Evolutionary conservation across 2,329 filamentous ascomycete genomes (phyloP).

Genomic region (Curvularia sp.): DNA sequence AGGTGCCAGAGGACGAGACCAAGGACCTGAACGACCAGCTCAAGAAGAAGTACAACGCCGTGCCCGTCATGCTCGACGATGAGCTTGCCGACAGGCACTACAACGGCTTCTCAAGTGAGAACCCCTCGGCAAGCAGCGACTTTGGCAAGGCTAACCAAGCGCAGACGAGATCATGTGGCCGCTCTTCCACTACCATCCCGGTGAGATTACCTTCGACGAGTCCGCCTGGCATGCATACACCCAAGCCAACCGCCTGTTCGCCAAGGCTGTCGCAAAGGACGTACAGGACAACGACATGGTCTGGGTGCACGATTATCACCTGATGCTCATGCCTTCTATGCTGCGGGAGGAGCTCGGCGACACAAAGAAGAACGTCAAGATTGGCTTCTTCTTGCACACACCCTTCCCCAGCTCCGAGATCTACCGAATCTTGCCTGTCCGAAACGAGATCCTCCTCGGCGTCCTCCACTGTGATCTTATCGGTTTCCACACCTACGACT

Average conservation of each 20-base stretch:
- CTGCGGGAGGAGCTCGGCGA: conserved; percentile 85
- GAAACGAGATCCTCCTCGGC: conserved; percentile 85
- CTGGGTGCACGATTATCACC: conserved; percentile 98
- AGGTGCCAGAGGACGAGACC: conserved; percentile 85
- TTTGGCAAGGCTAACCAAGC: conserved; percentile 9
- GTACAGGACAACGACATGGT: conserved; percentile 93
- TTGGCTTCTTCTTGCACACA: conserved; percentile 97
- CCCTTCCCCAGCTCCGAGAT: conserved; percentile 97
- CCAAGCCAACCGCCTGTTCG: conserved; percentile 91
- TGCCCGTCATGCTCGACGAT: conserved; percentile 92
- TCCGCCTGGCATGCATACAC: conserved; percentile 91
- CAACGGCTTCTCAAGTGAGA: conserved; percentile 94
- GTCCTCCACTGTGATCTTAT: conserved; percentile 93
- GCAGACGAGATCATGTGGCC: conserved; percentile 94
- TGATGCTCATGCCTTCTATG: conserved; percentile 97
- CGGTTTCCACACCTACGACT: conserved; percentile 98
- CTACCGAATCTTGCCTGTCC: conserved; percentile 91
- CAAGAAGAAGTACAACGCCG: conserved; percentile 85
- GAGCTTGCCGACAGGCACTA: conserved; percentile 95
- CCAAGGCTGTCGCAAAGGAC: conserved; percentile 83
- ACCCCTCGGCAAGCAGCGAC: neutral
- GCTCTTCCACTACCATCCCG: conserved; percentile 97
- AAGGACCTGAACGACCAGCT: conserved; percentile 75
- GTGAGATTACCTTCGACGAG: conserved; percentile 98
- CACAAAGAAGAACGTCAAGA: conserved; percentile 88